Evolutionary conservation across 305 asterid genomes (phyloP).

Genomic region (Solanum aculeatissimum): DNA sequence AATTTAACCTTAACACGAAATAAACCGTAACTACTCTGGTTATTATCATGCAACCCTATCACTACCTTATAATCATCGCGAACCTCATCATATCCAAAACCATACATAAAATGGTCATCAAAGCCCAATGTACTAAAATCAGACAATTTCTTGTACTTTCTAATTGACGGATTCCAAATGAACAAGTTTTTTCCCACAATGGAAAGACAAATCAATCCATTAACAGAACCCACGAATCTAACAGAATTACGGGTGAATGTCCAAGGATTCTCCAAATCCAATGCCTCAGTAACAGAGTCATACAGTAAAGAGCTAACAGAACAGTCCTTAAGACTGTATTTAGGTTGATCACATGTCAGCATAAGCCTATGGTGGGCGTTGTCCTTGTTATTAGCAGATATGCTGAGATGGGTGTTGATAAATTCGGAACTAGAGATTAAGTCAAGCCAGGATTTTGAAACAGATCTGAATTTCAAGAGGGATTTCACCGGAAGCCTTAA

Average conservation of each 20-base stretch:
- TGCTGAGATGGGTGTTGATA: background rate
- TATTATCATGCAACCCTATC: background rate
- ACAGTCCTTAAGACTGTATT: background rate
- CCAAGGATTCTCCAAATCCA: slow-evolving; percentile 1
- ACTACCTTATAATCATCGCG: background rate
- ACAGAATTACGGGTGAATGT: slow-evolving; percentile 2
- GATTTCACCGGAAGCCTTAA: background rate
- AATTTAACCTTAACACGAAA: slow-evolving; percentile 6
- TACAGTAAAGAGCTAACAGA: background rate
- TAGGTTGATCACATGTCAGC: background rate
- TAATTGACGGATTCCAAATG: slow-evolving; percentile 45
- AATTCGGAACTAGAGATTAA: background rate
- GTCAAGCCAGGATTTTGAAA: background rate
- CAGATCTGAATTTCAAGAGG: background rate
- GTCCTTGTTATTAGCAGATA: background rate
- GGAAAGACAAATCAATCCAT: slow-evolving; percentile 46
- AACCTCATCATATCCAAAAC: background rate
- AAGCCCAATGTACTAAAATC: background rate
- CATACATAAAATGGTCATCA: background rate
- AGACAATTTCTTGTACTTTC: slow-evolving; percentile 26
- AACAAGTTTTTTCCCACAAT: slow-evolving; percentile 11
- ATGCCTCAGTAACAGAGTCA: slow-evolving; percentile 1
- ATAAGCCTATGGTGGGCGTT: background rate
- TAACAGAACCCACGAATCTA: slow-evolving; percentile 34
- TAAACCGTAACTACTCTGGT: too few species aligned